Conservation (phyloP, 805 yeast species). For the Starmerella davenportii region DNA sequence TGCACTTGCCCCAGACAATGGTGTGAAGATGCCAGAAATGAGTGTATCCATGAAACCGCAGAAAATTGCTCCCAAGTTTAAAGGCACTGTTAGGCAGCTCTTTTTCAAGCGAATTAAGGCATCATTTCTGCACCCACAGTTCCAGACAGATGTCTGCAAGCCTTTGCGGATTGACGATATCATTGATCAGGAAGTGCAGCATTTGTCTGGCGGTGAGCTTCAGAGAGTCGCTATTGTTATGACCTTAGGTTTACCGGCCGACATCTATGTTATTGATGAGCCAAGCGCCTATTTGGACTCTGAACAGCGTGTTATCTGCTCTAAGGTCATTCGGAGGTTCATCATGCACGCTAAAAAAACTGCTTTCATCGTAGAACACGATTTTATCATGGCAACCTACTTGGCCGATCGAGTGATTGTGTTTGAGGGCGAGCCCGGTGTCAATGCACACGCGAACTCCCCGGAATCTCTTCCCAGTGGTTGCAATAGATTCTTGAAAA, state of each 20-base stretch:
- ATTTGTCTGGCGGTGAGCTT: constrained; percentile 97
- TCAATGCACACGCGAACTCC: constrained; percentile 62
- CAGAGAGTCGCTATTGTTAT: constrained; percentile 97
- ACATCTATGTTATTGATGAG: constrained; percentile 91
- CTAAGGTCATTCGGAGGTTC: constrained; percentile 94
- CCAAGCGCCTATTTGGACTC: constrained; percentile 98
- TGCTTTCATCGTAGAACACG: constrained; percentile 99
- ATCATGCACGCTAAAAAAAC: constrained; percentile 93
- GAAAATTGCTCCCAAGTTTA: constrained; percentile 95
- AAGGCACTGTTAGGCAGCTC: constrained; percentile 95
- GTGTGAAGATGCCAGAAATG: constrained; percentile 62
- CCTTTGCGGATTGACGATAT: constrained; percentile 87
- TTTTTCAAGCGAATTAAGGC: constrained; percentile 94
- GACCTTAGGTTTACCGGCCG: constrained; percentile 87
- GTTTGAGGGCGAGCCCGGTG: constrained; percentile 87
- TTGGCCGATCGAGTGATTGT: constrained; percentile 98
- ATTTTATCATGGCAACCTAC: constrained; percentile 98
- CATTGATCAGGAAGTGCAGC: constrained; percentile 94
- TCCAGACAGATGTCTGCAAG: constrained; percentile 94
- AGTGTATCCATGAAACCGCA: constrained; percentile 97
- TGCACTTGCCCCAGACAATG: constrained; percentile 70
- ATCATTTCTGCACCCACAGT: constrained; percentile 85
- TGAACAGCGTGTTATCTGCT: constrained; percentile 97
- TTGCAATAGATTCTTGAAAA: constrained; percentile 91
- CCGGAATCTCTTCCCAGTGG: constrained; percentile 94